Base-by-base conservation (phyloP, 1,284 basidiomycete species). In the Bjerkandera adusta region DNA sequence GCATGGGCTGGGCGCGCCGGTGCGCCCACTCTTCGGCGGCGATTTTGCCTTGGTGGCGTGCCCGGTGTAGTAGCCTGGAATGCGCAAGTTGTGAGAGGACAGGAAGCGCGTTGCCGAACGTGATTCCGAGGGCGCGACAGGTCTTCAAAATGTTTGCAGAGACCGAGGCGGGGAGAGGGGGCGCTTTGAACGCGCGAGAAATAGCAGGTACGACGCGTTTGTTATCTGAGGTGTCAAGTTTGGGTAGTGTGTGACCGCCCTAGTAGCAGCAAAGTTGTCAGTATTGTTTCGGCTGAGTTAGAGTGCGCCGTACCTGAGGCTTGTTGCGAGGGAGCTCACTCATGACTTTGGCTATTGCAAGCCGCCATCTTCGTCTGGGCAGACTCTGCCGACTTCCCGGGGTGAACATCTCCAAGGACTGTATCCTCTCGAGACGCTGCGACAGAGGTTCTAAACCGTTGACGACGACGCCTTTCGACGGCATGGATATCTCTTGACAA, bases 241-340 rank as follows among this genome's bases (percentile, higher is more conserved):
- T n/a, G n/a, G 79, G 79, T 8, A 83, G 65, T 0, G 75, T 76
- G 48, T 82, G 78, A 1, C 80, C 79, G 5, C 79, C 80, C 81
- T 83, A 54, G 33, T 30, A n/a, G 36, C 12, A 45, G 26, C 30
- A 34, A 30, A n/a, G 8, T n/a, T n/a, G n/a, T n/a, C n/a, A n/a
- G n/a, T n/a, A n/a, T n/a, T n/a, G n/a, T n/a, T n/a, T n/a, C n/a
- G n/a, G n/a, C n/a, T n/a, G n/a, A n/a, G n/a, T n/a, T n/a, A n/a
- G n/a, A n/a, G n/a, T n/a, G n/a, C n/a, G n/a, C n/a, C n/a, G n/a
- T n/a, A n/a, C n/a, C n/a, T n/a, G n/a, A n/a, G n/a, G n/a, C n/a
- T n/a, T n/a, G n/a, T n/a, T n/a, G n/a, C n/a, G n/a, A n/a, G n/a
- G 16, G 7, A 43, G 15, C 5, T 21, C 32, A 16, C 21, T 16